These are phyloP conservation scores for Kodamaea leandrae DNA, from an alignment of 805 yeast genomes.

Conservation along the genomic window DNA sequence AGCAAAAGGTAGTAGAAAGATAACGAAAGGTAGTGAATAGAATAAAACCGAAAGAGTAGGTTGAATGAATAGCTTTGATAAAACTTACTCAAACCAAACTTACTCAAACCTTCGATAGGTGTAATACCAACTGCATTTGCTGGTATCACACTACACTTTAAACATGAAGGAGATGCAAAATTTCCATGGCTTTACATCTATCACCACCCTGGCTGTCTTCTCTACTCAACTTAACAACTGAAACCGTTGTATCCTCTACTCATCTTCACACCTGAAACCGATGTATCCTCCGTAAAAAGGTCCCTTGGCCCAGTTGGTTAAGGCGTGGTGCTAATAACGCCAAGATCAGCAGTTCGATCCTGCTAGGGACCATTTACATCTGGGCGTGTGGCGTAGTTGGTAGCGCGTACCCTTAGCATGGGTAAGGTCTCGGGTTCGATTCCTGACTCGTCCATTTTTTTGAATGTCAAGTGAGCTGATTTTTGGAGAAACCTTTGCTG, in stretches of 20 bases:
- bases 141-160: no score
- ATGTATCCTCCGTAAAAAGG: constrained; percentile 25
- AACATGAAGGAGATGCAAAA: no score
- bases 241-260: no score
- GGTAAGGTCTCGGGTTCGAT: constrained; percentile 78
- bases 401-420: constrained; percentile 82
- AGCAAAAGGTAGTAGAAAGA: no score
- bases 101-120: no score
- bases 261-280: no score
- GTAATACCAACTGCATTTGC: no score
- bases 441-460: constrained; percentile 67
- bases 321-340: constrained; percentile 60
- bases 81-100: no score
- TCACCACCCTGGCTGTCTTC: no score
- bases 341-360: constrained; percentile 50
- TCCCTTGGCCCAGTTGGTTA: constrained; percentile 60
- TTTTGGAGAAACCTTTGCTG: neutral
- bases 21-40: no score
- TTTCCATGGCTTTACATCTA: no score
- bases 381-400: constrained; percentile 78
- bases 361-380: constrained; percentile 25
- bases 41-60: neutral
- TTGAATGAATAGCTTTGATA: neutral
- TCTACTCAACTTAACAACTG: no score
- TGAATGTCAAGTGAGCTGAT: constrained; percentile 12